phyloP scores from a whole-genome alignment of 176 grass and related monocot species.

The sorghum (Sorghum bicolor) region DNA sequence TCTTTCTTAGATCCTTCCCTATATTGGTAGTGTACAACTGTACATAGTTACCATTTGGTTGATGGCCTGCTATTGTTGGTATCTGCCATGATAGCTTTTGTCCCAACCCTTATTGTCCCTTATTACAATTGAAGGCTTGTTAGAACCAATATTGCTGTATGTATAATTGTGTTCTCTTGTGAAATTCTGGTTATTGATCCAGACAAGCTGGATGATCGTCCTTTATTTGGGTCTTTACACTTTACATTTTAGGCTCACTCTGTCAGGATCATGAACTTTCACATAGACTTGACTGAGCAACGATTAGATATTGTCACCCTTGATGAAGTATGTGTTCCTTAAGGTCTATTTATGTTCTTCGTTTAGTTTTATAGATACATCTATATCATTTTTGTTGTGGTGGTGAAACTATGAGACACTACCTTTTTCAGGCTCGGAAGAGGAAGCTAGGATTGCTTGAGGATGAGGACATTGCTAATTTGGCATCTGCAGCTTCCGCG shows the following conservation, averaged over 20 bases:
- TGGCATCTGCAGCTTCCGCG: conserved; percentile 42
- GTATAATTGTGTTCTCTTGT: not conserved
- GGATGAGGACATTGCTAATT: conserved; percentile 56
- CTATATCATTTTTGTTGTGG: not conserved
- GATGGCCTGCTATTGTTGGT: not conserved
- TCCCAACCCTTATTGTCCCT: not conserved
- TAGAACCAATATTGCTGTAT: not conserved
- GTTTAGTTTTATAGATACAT: not conserved
- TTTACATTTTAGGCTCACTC: not conserved
- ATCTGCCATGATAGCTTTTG: not conserved
- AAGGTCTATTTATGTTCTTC: not conserved
- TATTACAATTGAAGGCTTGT: not conserved
- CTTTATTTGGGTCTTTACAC: not conserved
- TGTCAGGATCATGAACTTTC: not conserved
- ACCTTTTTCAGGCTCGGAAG: conserved; percentile 58
- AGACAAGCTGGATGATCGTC: not conserved
- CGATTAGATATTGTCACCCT: not conserved
- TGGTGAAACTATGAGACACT: not conserved
- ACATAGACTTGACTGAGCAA: not conserved
- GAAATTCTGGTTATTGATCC: not conserved
- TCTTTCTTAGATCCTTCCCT: not conserved
- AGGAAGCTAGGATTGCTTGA: conserved; percentile 71
- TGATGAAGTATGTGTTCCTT: not conserved
- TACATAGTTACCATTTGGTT: not conserved
- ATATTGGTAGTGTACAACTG: no score